Evolutionary conservation across 2,329 filamentous ascomycete species (phyloP).

Genomic region (Exophiala sp.): DNA sequence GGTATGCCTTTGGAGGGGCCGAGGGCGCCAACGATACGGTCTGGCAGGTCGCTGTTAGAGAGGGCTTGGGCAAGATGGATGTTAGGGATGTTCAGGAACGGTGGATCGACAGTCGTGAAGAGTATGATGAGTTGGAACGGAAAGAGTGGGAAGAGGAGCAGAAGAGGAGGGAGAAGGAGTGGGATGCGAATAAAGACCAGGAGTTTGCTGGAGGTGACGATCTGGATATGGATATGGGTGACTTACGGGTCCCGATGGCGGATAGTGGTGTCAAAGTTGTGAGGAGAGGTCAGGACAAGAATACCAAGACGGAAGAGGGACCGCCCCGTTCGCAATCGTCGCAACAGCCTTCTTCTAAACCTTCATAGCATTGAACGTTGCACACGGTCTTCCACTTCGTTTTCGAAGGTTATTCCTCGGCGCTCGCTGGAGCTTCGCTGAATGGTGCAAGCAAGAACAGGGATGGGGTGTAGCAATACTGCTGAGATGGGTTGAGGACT

Average conservation of each 20-base stretch:
- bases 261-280: conserved; percentile 64
- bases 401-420: too few relatives aligned
- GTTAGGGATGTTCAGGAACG: conserved; percentile 87
- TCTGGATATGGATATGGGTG: conserved; percentile 30
- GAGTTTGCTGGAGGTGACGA: conserved; percentile 26
- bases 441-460: too few relatives aligned
- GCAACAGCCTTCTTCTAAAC: not conserved
- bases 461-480: too few relatives aligned
- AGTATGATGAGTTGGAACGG: conserved; percentile 73
- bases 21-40: conserved; percentile 92
- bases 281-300: conserved; percentile 11
- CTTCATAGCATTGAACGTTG: not conserved
- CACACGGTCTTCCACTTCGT: not conserved
- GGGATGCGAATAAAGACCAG: conserved; percentile 10
- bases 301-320: too few relatives aligned
- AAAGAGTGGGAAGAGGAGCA: conserved; percentile 70
- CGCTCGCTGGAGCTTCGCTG: too few relatives aligned
- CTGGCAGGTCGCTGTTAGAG: conserved; percentile 93
- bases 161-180: conserved; percentile 43
- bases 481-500: too few relatives aligned
- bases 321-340: not conserved
- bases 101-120: conserved; percentile 87
- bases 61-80: conserved; percentile 64
- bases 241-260: conserved; percentile 38
- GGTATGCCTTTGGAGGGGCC: conserved; percentile 84